A percentile compares a stretch with the other conserved stretches of the same genome.
phyloP scores from a whole-genome alignment of 345 rosid species.

The Adansonia digitata region DNA sequence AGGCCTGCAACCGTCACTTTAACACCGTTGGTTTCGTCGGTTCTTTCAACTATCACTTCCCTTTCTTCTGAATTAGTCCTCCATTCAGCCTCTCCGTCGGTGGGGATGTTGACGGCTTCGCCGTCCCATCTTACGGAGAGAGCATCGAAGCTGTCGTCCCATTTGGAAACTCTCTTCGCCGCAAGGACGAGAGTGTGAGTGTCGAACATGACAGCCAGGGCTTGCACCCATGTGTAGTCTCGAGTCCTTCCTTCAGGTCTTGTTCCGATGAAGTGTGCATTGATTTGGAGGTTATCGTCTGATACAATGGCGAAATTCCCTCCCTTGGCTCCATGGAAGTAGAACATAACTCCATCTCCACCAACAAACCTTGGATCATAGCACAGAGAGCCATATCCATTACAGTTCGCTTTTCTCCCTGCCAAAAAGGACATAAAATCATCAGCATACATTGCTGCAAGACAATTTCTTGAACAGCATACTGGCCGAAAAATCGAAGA shows the following conservation, averaged over 20 bases:
- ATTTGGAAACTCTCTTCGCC: conserved; percentile 39
- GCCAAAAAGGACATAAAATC: conserved; percentile 6
- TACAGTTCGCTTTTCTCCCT: conserved; percentile 50
- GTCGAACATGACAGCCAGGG: conserved; percentile 50
- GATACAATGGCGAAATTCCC: conserved; percentile 69
- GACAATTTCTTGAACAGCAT: too few species aligned
- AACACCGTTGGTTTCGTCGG: conserved; percentile 40
- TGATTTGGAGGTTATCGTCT: conserved; percentile 58
- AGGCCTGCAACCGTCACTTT: conserved; percentile 39
- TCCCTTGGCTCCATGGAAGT: conserved; percentile 62
- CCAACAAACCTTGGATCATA: conserved; percentile 78
- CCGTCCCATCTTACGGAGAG: conserved; percentile 43
- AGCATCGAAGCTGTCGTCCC: conserved; percentile 48
- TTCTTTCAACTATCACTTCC: conserved; percentile 42
- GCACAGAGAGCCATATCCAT: conserved; percentile 58
- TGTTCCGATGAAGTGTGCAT: conserved; percentile 62
- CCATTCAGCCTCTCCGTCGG: conserved; percentile 48
- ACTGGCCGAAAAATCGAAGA: too few species aligned
- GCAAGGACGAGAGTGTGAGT: conserved; percentile 48
- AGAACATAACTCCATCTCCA: conserved; percentile 77
- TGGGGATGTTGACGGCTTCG: conserved; percentile 26
- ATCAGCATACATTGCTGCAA: not conserved
- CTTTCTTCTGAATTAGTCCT: conserved; percentile 21
- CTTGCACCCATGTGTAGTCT: conserved; percentile 78
- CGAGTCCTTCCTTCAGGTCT: conserved; percentile 49